Base-by-base conservation (phyloP, 306 rosid species). In the Arachis stenosperma region DNA sequence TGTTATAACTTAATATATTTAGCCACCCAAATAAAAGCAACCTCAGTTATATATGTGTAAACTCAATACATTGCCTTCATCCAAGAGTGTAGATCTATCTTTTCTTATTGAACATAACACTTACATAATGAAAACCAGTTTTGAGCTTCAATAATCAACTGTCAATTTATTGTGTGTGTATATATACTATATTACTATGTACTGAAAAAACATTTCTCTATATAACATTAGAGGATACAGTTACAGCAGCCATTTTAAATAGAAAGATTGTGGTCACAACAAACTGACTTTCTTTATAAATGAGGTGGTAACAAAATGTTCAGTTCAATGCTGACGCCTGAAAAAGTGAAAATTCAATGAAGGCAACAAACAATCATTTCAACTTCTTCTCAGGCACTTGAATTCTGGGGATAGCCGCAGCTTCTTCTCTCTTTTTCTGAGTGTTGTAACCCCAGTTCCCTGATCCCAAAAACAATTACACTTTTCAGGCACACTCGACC, bases 391-490 rank as follows among this genome's bases (percentile, higher is more conserved):
- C 82, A 17, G 88, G 84, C 79, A 91, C 67, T 36, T 30, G 88
- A 79, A 94, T 83, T 81, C 97, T 81, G 14, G 88, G 77, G 22
- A 84, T 78, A 17, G 81, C 43, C 15, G 87, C 87, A 1, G 98
- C 96, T 84, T 88, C 96, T 30, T 86, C 90, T 88, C 93, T 88
- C 87, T 91, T 97, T 75, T 85, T 83, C 55, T 41, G 74, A 15
- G 98, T 93, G 82, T 94, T 94, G 84, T 91, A 94, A 17, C 98
- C 98, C 97, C 97, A 91, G 61, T 86, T 78, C 77, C 86, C 92
- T 94, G 83, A 65, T 68, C 70, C 71, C 22, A 76, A 44, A 33
- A 50, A 33, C 14, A 69, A 33, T 51, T 47, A 50, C 51, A 65
- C 55, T 75, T 58, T 74, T 70, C 71, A 75, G 46, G 39, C 15